Evolutionary conservation across 2,329 filamentous ascomycete genomes (phyloP).

Genomic region (Diaporthe caulivora): DNA sequence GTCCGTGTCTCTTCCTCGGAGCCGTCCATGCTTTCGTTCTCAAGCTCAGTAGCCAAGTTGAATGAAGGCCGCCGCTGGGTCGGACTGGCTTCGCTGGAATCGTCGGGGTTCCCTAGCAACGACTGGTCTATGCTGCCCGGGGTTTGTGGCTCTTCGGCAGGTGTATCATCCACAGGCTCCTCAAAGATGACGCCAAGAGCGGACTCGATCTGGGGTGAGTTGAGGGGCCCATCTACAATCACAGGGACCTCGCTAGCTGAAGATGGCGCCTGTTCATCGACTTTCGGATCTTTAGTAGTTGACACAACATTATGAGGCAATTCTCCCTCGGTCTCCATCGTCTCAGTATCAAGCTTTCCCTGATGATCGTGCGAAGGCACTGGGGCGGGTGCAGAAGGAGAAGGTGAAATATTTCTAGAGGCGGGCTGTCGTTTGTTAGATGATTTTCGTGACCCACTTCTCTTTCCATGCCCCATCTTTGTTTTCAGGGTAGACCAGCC

Average conservation of each 20-base stretch:
- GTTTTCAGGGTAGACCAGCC: background rate
- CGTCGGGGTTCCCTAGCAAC: background rate
- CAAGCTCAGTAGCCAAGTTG: background rate
- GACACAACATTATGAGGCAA: background rate
- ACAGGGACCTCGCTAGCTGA: background rate
- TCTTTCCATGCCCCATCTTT: constrained; percentile 1
- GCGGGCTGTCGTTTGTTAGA: background rate
- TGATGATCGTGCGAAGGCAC: background rate
- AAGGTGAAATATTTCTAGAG: background rate
- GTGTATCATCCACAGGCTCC: background rate
- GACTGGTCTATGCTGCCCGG: background rate
- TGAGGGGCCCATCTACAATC: background rate
- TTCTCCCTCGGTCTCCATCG: background rate
- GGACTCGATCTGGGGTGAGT: background rate
- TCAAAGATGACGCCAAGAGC: background rate
- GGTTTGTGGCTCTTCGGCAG: background rate
- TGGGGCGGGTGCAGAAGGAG: background rate
- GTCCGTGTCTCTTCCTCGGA: background rate
- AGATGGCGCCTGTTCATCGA: background rate
- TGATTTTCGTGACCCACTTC: background rate
- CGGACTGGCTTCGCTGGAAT: background rate
- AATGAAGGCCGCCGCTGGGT: background rate
- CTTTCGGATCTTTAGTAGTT: background rate
- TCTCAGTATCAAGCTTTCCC: background rate
- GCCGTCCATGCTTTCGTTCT: background rate